Evolutionary conservation across 768 basidiomycete genomes (phyloP), one percentile per base, ranked within the genome.

Genomic region (Nidularia pulvinata): DNA sequence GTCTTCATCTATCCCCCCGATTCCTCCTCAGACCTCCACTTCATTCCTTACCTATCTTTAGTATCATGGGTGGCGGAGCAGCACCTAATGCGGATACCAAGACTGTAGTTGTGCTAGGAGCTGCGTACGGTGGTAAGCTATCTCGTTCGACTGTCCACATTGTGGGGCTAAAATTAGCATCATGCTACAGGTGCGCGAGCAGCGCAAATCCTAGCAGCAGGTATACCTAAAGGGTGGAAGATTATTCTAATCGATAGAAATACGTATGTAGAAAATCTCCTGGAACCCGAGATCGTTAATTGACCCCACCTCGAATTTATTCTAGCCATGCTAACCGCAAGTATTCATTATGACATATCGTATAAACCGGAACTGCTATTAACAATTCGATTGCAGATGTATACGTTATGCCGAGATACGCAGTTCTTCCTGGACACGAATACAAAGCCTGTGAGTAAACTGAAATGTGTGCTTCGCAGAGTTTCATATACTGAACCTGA

Each of bases 401-500:
- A 1, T 88, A 86, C 63, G 78, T 81, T 33, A 73, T 86, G 39
- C 80, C 84, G 4, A 72, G 85, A 49, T 77, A 79, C 49, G 77
- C 83, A 14, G 78, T 85, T 19, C 73, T 86, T 4, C 73, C 82
- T 39, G 78, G 80, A 16, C 81, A 85, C 57, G 84, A 84, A 65
- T 80, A 86, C 67, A 87, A 86, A 71, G 83, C 83, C 30, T 87
- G 81, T 82, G 52, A 55, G 78, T 19, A 19, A 19, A 19, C 19
- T 19, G 19, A 19, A 19, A 19, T 19, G 19, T 19, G 19, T 19
- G 19, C 19, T 19, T 19, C 19, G 19, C 19, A 19, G 19, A 19
- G 19, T 19, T 19, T 19, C 19, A 19, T 19, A 19, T 35, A 44
- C 9, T 37, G 3, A 34, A 10, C 39, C 37, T 35, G 49, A 16